Evolutionary conservation across 148 eudicot species (phyloP), one percentile per base, ranked within the genome.

Genomic region (Rhododendron vialii): DNA sequence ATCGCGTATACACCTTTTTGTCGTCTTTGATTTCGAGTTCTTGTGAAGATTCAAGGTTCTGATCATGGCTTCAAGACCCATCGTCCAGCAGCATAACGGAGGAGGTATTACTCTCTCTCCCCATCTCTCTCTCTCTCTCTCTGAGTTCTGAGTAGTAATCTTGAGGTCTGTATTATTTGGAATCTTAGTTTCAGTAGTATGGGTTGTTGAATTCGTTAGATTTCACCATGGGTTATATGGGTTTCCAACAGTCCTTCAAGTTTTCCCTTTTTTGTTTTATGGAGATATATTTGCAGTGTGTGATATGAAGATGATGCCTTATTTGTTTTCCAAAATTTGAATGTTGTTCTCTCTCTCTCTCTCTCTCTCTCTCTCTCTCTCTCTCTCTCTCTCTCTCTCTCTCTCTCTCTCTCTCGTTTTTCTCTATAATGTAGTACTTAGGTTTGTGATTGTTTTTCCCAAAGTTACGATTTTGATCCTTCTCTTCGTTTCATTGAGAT

Each of bases 61-160:
- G 65, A 77, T 82, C 22, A 91, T 91, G 95, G 93, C 94, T 84
- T 91, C 95, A 82, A 94, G 91, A 89, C 86, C 89, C 63, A 35
- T 86, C 24, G 75, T 88, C 83, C 89, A 90, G 84, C 92, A 85
- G 41, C 89, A 90, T n/a, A 50, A 87, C 85, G 87, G 88, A 87
- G 92, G 95, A 92, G 43, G 81, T 78, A 10, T 73, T 33, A 3
- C 48, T 5, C 65, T 53, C 41, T 53, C 4, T 30, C 9, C 51
- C 35, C 50, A 4, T 20, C 12, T 76, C 48, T 24, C n/a, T 45
- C 26, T 2, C 9, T 80, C 35, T 80, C 12, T 22, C 13, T 77
- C 50, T 24, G 14, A 30, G n/a, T 15, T 3, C 22, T 36, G 48
- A 76, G 18, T 76, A 8, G 80, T 38, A 18, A 17, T 76, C 80